These are phyloP conservation scores for Wickerhamomyces sp. DNA, from an alignment of 1,139 yeast genomes.

Conservation along the genomic window DNA sequence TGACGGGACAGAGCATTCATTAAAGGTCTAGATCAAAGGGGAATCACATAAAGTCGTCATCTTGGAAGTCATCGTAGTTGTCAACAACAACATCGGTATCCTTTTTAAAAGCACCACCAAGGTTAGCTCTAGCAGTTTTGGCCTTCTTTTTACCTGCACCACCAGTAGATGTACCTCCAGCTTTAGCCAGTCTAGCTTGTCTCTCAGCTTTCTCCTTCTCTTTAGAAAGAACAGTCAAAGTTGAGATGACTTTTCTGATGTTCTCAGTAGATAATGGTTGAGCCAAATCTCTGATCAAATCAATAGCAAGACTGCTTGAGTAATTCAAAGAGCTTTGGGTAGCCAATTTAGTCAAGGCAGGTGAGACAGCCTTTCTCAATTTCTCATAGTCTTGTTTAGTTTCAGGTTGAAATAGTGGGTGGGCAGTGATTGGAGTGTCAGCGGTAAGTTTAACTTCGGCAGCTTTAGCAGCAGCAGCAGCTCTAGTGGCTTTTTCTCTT, in stretches of 20 bases:
- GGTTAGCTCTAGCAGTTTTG: constrained; percentile 70
- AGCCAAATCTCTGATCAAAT: constrained; percentile 77
- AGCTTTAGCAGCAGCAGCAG: constrained; percentile 35
- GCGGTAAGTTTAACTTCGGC: constrained; percentile 38
- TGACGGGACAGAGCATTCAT: no score
- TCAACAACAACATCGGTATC: constrained; percentile 66
- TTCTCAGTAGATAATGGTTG: constrained; percentile 80
- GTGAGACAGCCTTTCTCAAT: constrained; percentile 71
- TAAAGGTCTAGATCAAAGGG: background rate
- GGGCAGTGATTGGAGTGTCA: constrained; percentile 66
- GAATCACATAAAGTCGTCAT: constrained; percentile 85
- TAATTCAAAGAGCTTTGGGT: constrained; percentile 64
- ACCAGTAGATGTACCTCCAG: constrained; percentile 85
- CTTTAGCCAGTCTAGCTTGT: constrained; percentile 68
- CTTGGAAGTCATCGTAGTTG: constrained; percentile 49
- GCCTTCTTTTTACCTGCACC: constrained; percentile 96
- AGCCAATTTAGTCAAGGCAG: constrained; percentile 60
- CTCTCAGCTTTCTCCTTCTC: constrained; percentile 91
- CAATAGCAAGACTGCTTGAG: constrained; percentile 72
- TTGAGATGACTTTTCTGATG: constrained; percentile 79
- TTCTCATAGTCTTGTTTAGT: constrained; percentile 79
- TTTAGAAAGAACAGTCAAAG: constrained; percentile 73
- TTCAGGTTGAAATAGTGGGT: constrained; percentile 77
- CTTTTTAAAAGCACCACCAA: constrained; percentile 73
- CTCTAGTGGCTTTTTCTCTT: constrained; percentile 54